A percentile compares a stretch with the other conserved stretches of the same genome.
Conservation (phyloP, 2,329 filamentous ascomycete species). For the Mollisiaceae sp. region DNA sequence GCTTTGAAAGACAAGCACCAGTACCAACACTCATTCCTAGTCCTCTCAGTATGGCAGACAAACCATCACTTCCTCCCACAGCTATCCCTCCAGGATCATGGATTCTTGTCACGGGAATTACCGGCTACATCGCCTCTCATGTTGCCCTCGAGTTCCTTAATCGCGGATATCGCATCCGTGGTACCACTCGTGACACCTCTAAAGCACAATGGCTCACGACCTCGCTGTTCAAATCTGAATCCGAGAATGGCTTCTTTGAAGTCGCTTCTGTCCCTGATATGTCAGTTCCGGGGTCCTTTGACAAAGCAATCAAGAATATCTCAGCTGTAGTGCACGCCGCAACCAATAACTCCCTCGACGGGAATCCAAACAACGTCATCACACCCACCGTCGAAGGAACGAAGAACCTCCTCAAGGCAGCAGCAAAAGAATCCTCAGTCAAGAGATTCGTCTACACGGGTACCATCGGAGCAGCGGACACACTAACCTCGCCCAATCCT, state of each 20-base stretch:
- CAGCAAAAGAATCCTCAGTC: slow-evolving; percentile 43
- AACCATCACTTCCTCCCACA: neutral
- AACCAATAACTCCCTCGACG: slow-evolving; percentile 46
- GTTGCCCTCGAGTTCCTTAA: slow-evolving; percentile 48
- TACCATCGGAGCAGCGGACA: neutral
- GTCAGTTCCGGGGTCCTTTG: slow-evolving; percentile 44
- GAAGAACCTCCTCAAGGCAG: slow-evolving; percentile 48
- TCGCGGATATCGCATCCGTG: slow-evolving; percentile 50
- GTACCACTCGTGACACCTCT: slow-evolving; percentile 47
- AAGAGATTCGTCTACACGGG: neutral
- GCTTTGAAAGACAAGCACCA: no score
- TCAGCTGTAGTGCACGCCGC: slow-evolving; percentile 53
- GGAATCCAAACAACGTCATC: slow-evolving; percentile 51
- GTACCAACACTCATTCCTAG: no score
- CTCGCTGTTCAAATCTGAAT: slow-evolving; percentile 38
- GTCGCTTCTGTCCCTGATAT: slow-evolving; percentile 48
- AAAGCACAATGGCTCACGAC: slow-evolving; percentile 45
- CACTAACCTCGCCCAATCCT: neutral
- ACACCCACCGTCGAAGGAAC: slow-evolving; percentile 45
- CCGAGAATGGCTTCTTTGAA: slow-evolving; percentile 42
- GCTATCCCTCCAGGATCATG: slow-evolving; percentile 40
- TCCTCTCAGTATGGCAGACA: neutral
- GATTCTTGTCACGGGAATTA: slow-evolving; percentile 53
- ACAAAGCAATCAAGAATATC: slow-evolving; percentile 48
- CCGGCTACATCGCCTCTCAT: slow-evolving; percentile 52